Percentiles rank a stretch among this genome's conserved stretches.
These are phyloP conservation scores for Phytophthora boehmeriae DNA, from an alignment of 352 stramenopile species.

Conservation along the genomic window DNA sequence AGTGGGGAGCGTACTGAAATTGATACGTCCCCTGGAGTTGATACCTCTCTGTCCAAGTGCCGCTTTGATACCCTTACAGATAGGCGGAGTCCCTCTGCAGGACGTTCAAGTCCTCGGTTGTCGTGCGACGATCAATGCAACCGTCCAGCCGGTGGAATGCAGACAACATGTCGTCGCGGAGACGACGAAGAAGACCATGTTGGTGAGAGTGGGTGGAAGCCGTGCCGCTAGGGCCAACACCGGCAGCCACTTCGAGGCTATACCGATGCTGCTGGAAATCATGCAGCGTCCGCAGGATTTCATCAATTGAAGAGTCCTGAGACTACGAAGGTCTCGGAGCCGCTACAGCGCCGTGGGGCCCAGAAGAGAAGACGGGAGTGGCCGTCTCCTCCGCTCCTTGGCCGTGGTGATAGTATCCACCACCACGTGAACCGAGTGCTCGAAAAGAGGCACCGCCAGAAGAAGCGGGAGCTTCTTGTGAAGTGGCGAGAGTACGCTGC, in stretches of 20 bases:
- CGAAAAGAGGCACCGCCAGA: not conserved
- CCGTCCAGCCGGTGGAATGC: too few species aligned
- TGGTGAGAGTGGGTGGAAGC: too few species aligned
- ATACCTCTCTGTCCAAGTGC: too few species aligned
- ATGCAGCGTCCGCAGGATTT: not conserved
- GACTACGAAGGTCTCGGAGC: not conserved
- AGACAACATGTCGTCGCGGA: too few species aligned
- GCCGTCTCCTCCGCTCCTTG: not conserved
- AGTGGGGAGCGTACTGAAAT: too few species aligned
- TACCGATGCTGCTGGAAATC: not conserved
- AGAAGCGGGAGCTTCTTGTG: not conserved
- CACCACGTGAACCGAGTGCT: not conserved
- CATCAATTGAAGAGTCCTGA: too few species aligned
- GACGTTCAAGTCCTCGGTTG: too few species aligned
- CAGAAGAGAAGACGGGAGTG: not conserved
- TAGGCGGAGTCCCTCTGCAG: too few species aligned
- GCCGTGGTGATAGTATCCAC: not conserved
- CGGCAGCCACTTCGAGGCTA: not conserved
- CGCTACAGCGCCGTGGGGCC: not conserved
- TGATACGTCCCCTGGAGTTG: too few species aligned
- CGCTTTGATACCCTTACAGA: too few species aligned
- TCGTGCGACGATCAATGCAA: too few species aligned
- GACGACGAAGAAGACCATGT: too few species aligned
- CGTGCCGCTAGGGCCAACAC: not conserved
- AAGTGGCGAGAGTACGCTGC: not conserved